These are phyloP conservation scores for Aristolochia fimbriata DNA, from an alignment of 164 flowering plant species.

Conservation along the genomic window DNA sequence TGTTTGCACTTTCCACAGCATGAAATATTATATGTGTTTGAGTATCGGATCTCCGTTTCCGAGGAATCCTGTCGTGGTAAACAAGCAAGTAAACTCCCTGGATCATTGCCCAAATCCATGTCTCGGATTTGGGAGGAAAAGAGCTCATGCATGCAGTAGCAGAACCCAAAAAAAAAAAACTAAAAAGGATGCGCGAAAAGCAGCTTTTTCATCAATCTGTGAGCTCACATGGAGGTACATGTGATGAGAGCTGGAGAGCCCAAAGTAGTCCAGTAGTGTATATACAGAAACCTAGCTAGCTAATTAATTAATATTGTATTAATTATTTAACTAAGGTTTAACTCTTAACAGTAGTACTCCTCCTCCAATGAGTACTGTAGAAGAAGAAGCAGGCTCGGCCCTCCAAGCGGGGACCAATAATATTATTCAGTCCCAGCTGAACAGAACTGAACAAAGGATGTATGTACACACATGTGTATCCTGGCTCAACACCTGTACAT, in stretches of 20 bases:
- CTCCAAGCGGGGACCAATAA: constrained; percentile 4
- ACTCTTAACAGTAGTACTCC: not conserved
- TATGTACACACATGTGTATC: not conserved
- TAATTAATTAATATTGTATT: too few species aligned
- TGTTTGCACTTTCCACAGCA: not conserved
- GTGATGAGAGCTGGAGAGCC: constrained; percentile 1
- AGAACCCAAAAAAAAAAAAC: too few species aligned
- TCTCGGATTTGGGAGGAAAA: too few species aligned
- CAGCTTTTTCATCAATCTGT: not conserved
- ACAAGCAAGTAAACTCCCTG: not conserved
- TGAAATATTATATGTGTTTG: not conserved
- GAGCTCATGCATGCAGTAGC: too few species aligned
- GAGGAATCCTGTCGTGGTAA: constrained; percentile 1
- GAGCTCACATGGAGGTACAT: constrained; percentile 1
- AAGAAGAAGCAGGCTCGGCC: not conserved
- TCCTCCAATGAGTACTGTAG: not conserved
- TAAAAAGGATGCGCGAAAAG: too few species aligned
- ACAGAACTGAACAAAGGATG: too few species aligned
- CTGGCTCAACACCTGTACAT: too few species aligned
- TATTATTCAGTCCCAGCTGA: not conserved
- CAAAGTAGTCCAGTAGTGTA: not conserved
- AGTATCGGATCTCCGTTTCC: not conserved
- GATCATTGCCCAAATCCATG: too few species aligned
- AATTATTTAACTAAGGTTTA: too few species aligned
- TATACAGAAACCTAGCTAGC: too few species aligned